Evolutionary conservation across 352 stramenopile species (phyloP), one percentile per base, ranked within the genome.

Genomic region (Phytopythium cucurbitacearum): DNA sequence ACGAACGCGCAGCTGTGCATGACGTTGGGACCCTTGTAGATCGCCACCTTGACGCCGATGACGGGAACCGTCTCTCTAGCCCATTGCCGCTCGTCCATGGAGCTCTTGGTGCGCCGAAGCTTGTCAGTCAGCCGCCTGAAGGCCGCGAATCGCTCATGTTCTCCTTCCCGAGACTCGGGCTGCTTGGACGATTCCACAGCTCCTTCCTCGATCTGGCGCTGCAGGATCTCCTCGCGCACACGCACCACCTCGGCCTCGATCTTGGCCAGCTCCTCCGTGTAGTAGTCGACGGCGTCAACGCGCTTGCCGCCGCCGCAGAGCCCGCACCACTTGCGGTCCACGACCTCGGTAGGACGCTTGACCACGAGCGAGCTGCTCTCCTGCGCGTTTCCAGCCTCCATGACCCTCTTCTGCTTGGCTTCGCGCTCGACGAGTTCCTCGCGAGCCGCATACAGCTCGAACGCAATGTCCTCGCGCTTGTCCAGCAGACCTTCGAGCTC

Each of bases 1-100:
- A 92, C 72, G 53, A 92, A 90, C 9, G 76, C 81, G 28, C 65
- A 74, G 51, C 69, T 78, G 21, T 73, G 75, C 69, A 89, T 88
- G n/a, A 89, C 61, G 35, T 76, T 76, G n/a, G 68, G 57, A 1
- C 64, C 58, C 16, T 72, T 72, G 16, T 61, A 61, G 4, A 77
- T 40, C 32, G 67, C 49, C 9, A 77, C 43, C 39, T 56, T 57
- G n/a, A 67, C 48, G 40, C 62, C 51, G 11, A 71, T 56, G 40
- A 64, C 40, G n/a, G 56, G 63, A 32, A 79, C 44, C 39, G 64
- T 68, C 37, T 73, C 65, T 45, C 69, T 50, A 7, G 44, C 46
- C 68, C 59, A 69, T 3, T 56, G 39, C 9, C 21, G 40, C 36
- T 62, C 60, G 34, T 59, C 55, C 48, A 68, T 56, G 9, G 54